These are phyloP conservation scores for Phoma sp. DNA, from an alignment of 2,329 filamentous ascomycete species.

Conservation along the genomic window DNA sequence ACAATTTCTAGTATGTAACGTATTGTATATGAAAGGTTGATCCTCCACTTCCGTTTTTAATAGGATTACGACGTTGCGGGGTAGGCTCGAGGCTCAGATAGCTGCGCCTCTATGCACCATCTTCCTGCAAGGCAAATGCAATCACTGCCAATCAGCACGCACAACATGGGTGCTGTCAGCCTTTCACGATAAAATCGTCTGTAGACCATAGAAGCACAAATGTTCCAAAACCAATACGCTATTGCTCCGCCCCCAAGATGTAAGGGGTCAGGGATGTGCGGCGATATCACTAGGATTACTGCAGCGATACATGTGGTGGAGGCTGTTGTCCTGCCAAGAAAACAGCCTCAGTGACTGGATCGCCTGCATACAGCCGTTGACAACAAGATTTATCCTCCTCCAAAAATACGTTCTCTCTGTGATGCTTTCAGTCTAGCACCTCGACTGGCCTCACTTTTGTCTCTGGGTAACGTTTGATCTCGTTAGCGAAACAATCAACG, in stretches of 20 bases:
- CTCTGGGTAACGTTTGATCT: too few species aligned
- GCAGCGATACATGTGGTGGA: too few species aligned
- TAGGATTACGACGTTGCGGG: background rate
- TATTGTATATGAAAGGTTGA: background rate
- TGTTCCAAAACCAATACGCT: background rate
- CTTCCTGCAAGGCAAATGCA: background rate
- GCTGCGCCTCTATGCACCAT: background rate
- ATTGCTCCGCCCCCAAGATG: background rate
- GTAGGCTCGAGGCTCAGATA: background rate
- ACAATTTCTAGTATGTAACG: background rate
- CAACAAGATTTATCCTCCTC: too few species aligned
- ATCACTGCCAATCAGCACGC: background rate
- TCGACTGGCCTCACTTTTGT: too few species aligned
- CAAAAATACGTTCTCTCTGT: too few species aligned
- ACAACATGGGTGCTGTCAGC: background rate
- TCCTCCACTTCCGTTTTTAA: background rate
- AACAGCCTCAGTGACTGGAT: too few species aligned
- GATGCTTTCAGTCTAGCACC: too few species aligned
- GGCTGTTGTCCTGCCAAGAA: too few species aligned
- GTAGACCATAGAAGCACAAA: background rate
- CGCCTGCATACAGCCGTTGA: too few species aligned
- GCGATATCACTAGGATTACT: background rate
- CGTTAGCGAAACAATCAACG: too few species aligned
- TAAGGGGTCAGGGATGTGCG: background rate
- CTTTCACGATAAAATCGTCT: background rate